Conservation (phyloP, 768 basidiomycete species). For the Psilocybe tampanensis region DNA sequence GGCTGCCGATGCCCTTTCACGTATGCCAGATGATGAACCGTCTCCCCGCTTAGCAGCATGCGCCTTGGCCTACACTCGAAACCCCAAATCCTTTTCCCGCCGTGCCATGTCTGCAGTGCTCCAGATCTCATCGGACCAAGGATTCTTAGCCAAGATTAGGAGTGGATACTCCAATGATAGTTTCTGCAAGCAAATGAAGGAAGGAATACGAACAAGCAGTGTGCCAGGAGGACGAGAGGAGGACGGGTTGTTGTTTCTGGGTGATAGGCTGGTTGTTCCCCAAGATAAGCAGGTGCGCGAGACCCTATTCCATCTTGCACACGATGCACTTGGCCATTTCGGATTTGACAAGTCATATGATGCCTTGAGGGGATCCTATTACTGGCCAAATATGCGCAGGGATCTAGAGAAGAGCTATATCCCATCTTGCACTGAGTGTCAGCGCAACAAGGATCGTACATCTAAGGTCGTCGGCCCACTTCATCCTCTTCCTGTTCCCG, state of each 20-base stretch:
- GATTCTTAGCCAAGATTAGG: too few species aligned
- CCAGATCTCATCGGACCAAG: too few species aligned
- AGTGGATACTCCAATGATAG: too few species aligned
- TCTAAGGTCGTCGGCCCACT: slow-evolving; percentile 30
- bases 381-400: slow-evolving; percentile 36
- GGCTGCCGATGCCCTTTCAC: too few species aligned
- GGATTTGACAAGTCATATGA: slow-evolving; percentile 31
- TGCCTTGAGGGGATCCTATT: slow-evolving; percentile 23
- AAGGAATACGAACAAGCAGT: too few species aligned
- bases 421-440: slow-evolving; percentile 30
- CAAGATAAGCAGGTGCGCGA: not conserved
- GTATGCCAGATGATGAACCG: too few species aligned
- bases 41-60: too few species aligned
- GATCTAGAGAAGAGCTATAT: slow-evolving; percentile 35
- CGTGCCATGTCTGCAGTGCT: too few species aligned
- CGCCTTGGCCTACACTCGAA: too few species aligned
- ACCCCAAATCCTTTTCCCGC: too few species aligned
- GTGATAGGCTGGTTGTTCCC: not conserved
- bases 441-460: slow-evolving; percentile 34
- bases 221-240: too few species aligned
- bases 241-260: slow-evolving; percentile 1
- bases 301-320: slow-evolving; percentile 22
- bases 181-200: too few species aligned
- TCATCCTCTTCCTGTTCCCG: slow-evolving; percentile 27
- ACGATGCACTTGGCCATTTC: slow-evolving; percentile 34